A percentile compares a stretch with the other conserved stretches of the same genome.
These are phyloP conservation scores for Breviolum minutum DNA, from an alignment of 73 alveolate species.

Conservation along the genomic window DNA sequence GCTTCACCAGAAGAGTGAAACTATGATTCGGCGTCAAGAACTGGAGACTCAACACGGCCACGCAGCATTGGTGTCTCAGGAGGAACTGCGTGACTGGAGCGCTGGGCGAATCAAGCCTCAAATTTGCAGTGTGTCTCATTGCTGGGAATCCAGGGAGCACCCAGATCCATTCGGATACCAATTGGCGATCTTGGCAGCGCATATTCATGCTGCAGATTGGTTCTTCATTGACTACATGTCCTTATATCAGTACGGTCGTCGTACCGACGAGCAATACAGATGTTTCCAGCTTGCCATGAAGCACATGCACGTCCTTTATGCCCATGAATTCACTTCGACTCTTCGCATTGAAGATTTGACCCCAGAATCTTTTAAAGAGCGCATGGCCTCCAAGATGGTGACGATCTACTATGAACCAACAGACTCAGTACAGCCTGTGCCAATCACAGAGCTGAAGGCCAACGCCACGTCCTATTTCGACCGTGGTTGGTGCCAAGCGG, in stretches of 20 bases:
- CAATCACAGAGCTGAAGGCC: not conserved
- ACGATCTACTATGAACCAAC: not conserved
- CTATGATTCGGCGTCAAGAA: not conserved
- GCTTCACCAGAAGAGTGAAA: not conserved
- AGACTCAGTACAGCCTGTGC: not conserved
- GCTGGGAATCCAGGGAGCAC: constrained; percentile 30
- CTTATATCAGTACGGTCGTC: not conserved
- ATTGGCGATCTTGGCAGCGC: not conserved
- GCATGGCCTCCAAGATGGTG: not conserved
- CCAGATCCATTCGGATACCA: not conserved
- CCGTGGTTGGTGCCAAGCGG: not conserved
- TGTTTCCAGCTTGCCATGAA: constrained; percentile 2
- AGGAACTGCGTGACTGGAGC: not conserved
- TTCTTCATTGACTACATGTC: constrained; percentile 16
- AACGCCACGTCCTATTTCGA: not conserved
- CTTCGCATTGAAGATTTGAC: not conserved
- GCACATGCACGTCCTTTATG: not conserved
- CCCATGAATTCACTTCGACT: not conserved
- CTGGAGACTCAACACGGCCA: not conserved
- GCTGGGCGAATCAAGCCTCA: not conserved
- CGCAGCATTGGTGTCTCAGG: not conserved
- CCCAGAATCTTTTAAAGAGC: not conserved
- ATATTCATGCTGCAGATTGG: not conserved
- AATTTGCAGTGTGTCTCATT: not conserved
- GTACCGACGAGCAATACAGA: not conserved